phyloP scores from a whole-genome alignment of 805 yeast species.

The Cyberlindnera nakhonratchasimensis region DNA sequence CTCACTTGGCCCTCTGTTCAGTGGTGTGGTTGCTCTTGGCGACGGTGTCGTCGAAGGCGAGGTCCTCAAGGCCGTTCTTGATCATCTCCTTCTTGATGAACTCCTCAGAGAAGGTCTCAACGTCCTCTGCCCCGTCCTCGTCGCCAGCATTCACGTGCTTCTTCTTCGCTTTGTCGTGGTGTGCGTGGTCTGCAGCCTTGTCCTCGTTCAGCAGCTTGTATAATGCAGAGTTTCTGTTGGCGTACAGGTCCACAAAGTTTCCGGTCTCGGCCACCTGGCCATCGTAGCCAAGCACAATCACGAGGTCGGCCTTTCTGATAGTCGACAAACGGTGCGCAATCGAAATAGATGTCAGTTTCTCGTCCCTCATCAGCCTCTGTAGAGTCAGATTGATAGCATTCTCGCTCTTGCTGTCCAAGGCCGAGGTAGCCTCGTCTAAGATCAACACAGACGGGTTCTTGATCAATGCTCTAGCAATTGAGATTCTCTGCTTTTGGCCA shows the following conservation, averaged over 20 bases:
- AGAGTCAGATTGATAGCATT: conserved; percentile 79
- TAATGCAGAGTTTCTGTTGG: conserved; percentile 39
- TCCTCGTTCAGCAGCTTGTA: conserved; percentile 38
- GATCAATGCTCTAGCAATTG: conserved; percentile 81
- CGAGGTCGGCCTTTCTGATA: conserved; percentile 77
- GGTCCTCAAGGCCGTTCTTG: conserved; percentile 20
- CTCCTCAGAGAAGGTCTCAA: conserved; percentile 17
- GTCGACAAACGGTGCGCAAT: conserved; percentile 94
- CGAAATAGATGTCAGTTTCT: conserved; percentile 73
- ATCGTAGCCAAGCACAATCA: conserved; percentile 77
- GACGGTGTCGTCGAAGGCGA: conserved; percentile 16
- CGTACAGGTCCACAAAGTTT: conserved; percentile 51
- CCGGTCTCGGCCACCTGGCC: conserved; percentile 83
- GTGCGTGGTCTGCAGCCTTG: conserved; percentile 13
- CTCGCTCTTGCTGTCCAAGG: conserved; percentile 72
- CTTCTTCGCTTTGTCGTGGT: conserved; percentile 9
- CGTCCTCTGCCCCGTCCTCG: conserved; percentile 4
- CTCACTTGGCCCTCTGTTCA: conserved; percentile 7
- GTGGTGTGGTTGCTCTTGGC: conserved; percentile 4
- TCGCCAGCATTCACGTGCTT: conserved; percentile 11
- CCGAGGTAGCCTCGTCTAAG: conserved; percentile 89
- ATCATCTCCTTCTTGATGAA: conserved; percentile 26
- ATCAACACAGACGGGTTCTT: conserved; percentile 68
- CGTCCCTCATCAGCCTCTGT: conserved; percentile 54
- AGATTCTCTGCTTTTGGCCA: conserved; percentile 87